Evolutionary conservation across 768 basidiomycete species (phyloP).

Genomic region (Tulasnella sp.): DNA sequence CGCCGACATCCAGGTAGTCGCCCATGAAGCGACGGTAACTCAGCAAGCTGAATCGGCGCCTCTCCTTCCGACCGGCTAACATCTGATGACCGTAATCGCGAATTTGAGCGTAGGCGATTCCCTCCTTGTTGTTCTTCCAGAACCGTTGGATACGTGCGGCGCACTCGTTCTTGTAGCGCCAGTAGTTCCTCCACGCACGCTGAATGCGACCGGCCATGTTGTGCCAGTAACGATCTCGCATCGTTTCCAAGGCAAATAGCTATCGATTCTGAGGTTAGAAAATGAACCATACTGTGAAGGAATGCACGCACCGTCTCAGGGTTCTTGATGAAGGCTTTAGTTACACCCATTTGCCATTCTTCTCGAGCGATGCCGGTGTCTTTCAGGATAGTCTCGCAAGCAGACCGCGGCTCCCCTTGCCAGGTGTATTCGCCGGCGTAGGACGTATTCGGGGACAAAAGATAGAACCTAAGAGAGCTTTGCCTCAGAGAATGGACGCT

Average conservation of each 20-base stretch:
- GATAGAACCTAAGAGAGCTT: constrained; percentile 62
- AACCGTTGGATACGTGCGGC: constrained; percentile 93
- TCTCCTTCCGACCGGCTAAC: constrained; percentile 86
- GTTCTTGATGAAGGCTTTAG: constrained; percentile 99
- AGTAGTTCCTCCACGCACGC: constrained; percentile 91
- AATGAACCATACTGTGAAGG: constrained; percentile 6
- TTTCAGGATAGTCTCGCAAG: constrained; percentile 86
- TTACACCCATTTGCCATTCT: constrained; percentile 99
- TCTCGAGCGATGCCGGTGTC: constrained; percentile 95
- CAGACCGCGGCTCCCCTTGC: constrained; percentile 84
- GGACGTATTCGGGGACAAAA: constrained; percentile 89
- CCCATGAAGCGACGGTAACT: constrained; percentile 94
- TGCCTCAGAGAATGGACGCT: background rate
- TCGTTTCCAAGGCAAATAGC: constrained; percentile 97
- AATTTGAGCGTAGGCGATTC: constrained; percentile 79
- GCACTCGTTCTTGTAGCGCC: constrained; percentile 93
- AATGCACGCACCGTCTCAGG: constrained; percentile 70
- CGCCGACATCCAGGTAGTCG: constrained; percentile 91
- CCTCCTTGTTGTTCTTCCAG: constrained; percentile 98
- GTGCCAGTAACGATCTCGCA: constrained; percentile 99
- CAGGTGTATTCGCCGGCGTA: constrained; percentile 99
- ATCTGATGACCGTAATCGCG: constrained; percentile 95
- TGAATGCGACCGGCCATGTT: constrained; percentile 98
- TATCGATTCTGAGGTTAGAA: constrained; percentile 38
- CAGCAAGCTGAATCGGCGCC: constrained; percentile 86